Conservation (phyloP, 2,329 filamentous ascomycete genomes). For the Colletotrichum sp. region DNA sequence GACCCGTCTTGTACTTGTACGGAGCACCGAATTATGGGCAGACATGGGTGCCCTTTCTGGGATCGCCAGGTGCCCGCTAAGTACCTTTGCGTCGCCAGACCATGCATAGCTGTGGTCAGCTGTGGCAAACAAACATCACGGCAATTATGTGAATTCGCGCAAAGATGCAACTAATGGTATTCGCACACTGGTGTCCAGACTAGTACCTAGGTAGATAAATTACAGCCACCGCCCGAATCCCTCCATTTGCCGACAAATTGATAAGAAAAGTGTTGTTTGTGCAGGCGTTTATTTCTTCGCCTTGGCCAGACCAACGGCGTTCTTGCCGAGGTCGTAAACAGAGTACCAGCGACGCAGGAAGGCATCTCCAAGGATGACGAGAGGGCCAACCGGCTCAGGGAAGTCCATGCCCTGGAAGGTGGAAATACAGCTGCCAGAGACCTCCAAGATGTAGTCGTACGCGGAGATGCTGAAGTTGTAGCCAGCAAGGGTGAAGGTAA, state of each 20-base stretch:
- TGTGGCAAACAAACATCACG: not conserved
- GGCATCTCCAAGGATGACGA: slow-evolving; percentile 92
- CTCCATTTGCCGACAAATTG: not conserved
- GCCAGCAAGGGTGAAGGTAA: slow-evolving; percentile 88
- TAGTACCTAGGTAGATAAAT: slow-evolving; percentile 15
- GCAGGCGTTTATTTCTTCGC: slow-evolving; percentile 60
- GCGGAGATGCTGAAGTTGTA: slow-evolving; percentile 91
- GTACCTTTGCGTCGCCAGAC: not conserved
- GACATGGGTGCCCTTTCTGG: not conserved
- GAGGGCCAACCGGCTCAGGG: slow-evolving; percentile 84
- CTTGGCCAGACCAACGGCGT: slow-evolving; percentile 87
- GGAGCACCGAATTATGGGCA: not conserved
- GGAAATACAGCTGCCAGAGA: slow-evolving; percentile 94
- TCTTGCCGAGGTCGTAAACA: slow-evolving; percentile 92
- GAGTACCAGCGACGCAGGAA: slow-evolving; percentile 90
- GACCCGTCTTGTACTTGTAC: not conserved
- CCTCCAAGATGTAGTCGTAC: slow-evolving; percentile 94
- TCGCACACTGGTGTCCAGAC: slow-evolving; percentile 18
- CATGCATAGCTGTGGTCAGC: not conserved
- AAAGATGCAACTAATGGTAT: slow-evolving; percentile 17
- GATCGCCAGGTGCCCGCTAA: not conserved
- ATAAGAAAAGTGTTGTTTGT: not conserved
- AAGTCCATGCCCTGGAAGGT: slow-evolving; percentile 98
- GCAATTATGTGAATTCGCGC: not conserved
- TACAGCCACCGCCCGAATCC: slow-evolving; percentile 5